Evolutionary conservation across 2,329 filamentous ascomycete genomes (phyloP).

Genomic region (Aspergillus amoenus): DNA sequence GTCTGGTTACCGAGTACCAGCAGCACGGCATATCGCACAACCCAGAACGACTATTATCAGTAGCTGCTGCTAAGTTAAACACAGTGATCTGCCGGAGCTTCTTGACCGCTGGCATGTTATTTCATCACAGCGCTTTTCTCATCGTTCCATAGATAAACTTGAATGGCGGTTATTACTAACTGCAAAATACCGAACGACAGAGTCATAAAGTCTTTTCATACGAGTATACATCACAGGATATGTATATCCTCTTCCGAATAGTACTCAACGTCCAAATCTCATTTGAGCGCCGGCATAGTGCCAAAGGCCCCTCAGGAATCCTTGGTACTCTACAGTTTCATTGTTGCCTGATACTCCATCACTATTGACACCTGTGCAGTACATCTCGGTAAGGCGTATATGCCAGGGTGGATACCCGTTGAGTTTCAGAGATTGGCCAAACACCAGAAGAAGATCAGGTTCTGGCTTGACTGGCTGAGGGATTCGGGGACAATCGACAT

Average conservation of each 20-base stretch:
- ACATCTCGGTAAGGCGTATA: conserved; percentile 91
- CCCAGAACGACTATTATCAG: too few species aligned
- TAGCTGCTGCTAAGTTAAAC: too few species aligned
- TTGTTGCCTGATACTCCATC: conserved; percentile 37
- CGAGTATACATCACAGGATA: background rate
- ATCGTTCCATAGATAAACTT: background rate
- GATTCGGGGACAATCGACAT: background rate
- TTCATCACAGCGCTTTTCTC: background rate
- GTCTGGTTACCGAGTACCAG: too few species aligned
- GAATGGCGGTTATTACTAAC: background rate
- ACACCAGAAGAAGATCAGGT: conserved; percentile 85
- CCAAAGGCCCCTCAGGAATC: conserved; percentile 81
- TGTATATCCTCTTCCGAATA: background rate
- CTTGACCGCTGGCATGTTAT: background rate
- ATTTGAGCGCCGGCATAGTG: conserved; percentile 87
- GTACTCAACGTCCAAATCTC: conserved; percentile 65
- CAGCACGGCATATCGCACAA: too few species aligned
- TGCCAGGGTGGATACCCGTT: conserved; percentile 97
- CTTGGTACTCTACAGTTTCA: conserved; percentile 78
- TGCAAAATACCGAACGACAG: background rate
- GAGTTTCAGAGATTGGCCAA: conserved; percentile 78
- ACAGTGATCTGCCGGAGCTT: too few species aligned
- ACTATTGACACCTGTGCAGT: conserved; percentile 54
- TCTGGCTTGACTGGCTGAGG: conserved; percentile 69
- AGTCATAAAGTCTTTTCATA: background rate